Conservation (phyloP, 140 eudicot species). For the Anethum foeniculum region DNA sequence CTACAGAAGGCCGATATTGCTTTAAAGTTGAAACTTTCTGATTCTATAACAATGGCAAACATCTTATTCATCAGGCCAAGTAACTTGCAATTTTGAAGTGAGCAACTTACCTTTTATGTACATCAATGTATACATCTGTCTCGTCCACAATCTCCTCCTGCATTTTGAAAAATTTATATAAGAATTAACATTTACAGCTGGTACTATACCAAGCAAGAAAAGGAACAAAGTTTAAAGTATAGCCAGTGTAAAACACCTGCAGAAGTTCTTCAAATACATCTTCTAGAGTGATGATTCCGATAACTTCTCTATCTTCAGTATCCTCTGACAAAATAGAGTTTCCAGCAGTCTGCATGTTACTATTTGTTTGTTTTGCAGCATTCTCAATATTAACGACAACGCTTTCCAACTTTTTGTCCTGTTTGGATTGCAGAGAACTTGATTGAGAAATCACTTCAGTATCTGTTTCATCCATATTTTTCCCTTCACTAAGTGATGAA, state of each 20-base stretch:
- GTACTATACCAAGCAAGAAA: neutral
- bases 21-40: conserved; percentile 5
- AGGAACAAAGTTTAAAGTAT: neutral
- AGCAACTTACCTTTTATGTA: conserved; percentile 68
- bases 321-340: conserved; percentile 36
- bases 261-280: conserved; percentile 16
- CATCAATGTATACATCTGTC: conserved; percentile 89
- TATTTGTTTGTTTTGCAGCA: conserved; percentile 14
- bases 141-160: conserved; percentile 99
- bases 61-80: neutral
- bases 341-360: conserved; percentile 25
- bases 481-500: conserved; percentile 42
- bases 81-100: neutral
- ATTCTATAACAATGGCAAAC: neutral
- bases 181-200: neutral
- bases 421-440: conserved; percentile 30
- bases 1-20: conserved; percentile 28
- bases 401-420: conserved; percentile 33
- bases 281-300: too few species aligned
- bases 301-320: too few species aligned
- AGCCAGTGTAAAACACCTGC: conserved; percentile 39
- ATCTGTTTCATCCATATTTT: conserved; percentile 19
- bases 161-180: neutral
- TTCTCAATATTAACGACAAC: conserved; percentile 63
- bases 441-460: conserved; percentile 25